phyloP scores from a whole-genome alignment of 2,329 filamentous ascomycete genomes.

The Xylaria sp. region DNA sequence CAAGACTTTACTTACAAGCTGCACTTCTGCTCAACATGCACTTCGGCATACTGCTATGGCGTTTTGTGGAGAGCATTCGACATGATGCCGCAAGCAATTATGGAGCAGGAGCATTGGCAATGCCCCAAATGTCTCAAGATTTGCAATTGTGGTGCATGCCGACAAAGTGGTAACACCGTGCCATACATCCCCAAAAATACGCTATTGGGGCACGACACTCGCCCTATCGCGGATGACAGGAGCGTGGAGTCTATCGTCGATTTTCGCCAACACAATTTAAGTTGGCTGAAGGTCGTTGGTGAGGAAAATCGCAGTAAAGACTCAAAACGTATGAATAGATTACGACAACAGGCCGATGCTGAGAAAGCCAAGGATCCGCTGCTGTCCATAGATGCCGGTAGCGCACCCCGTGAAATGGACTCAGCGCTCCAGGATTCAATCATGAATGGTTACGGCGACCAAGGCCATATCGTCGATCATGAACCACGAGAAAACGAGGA shows the following conservation, averaged over 20 bases:
- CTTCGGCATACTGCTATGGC: constrained; percentile 89
- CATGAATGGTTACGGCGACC: constrained; percentile 50
- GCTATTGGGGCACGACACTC: constrained; percentile 89
- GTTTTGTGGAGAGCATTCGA: constrained; percentile 92
- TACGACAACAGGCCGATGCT: constrained; percentile 66
- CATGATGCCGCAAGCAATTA: constrained; percentile 82
- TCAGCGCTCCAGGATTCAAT: constrained; percentile 48
- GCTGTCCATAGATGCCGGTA: constrained; percentile 45
- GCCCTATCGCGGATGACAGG: constrained; percentile 86
- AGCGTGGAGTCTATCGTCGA: constrained; percentile 92
- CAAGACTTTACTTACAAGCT: constrained; percentile 87
- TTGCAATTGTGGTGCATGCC: constrained; percentile 87
- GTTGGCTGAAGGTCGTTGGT: constrained; percentile 75
- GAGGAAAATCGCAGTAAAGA: constrained; percentile 68
- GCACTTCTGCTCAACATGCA: constrained; percentile 81
- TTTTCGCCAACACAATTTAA: constrained; percentile 87
- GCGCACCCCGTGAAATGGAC: constrained; percentile 48
- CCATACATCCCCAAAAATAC: constrained; percentile 91
- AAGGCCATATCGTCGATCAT: constrained; percentile 51
- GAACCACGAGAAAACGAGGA: constrained; percentile 32
- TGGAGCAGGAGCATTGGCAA: constrained; percentile 85
- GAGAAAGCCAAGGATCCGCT: constrained; percentile 64
- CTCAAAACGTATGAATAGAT: constrained; percentile 66
- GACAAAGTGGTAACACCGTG: constrained; percentile 70
- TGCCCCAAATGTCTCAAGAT: constrained; percentile 88